phyloP scores from a whole-genome alignment of 768 basidiomycete genomes.

The Kwoniella europaea region DNA sequence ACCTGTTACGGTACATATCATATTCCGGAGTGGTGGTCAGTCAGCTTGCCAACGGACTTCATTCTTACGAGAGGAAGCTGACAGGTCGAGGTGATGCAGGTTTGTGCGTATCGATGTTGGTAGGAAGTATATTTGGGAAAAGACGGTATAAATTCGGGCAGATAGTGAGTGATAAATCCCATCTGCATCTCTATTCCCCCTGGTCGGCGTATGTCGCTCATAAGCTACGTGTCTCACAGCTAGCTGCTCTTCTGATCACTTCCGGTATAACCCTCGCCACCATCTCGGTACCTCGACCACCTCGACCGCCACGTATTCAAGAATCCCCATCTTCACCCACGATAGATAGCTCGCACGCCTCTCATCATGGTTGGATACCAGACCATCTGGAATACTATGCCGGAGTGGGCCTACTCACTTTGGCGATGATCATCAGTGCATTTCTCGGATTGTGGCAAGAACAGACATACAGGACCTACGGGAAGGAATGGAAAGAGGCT shows the following conservation, averaged over 20 bases:
- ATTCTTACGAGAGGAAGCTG: neutral
- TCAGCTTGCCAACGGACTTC: neutral
- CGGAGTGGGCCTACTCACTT: conserved; percentile 72
- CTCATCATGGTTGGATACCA: conserved; percentile 19
- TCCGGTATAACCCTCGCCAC: conserved; percentile 75
- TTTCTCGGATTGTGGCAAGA: conserved; percentile 77
- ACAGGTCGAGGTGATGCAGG: conserved; percentile 60
- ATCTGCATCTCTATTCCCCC: conserved; percentile 7
- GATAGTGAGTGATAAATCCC: conserved; percentile 60
- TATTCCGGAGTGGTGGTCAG: conserved; percentile 81
- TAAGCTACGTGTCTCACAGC: conserved; percentile 57
- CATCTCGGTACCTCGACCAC: conserved; percentile 61
- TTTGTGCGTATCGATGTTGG: conserved; percentile 75
- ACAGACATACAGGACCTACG: conserved; percentile 72
- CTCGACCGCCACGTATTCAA: conserved; percentile 11
- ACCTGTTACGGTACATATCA: conserved; percentile 77
- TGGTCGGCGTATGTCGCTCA: neutral
- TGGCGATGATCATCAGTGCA: conserved; percentile 71
- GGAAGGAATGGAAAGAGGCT: conserved; percentile 79
- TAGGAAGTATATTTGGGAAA: conserved; percentile 68
- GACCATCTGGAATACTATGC: conserved; percentile 61
- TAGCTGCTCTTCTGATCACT: conserved; percentile 71
- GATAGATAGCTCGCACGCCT: neutral
- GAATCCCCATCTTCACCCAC: neutral
- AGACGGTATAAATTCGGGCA: conserved; percentile 68